Conservation (phyloP, 225 moss, liverwort and hornwort genomes). For the Climacium dendroides region DNA sequence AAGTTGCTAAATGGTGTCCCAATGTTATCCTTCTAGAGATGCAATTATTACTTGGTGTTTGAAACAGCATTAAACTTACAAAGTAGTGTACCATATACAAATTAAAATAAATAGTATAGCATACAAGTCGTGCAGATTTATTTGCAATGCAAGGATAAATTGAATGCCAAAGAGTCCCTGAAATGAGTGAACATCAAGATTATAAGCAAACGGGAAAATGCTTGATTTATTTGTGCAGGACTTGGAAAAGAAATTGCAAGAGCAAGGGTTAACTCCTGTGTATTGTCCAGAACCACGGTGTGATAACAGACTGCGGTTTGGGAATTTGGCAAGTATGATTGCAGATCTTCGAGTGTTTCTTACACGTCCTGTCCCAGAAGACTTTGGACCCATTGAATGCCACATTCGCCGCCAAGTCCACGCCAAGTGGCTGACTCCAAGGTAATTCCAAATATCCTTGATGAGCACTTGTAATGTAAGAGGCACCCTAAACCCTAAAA, state of each 20-base stretch:
- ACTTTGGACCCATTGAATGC: slow-evolving; percentile 51
- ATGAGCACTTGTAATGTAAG: not conserved
- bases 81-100: not conserved
- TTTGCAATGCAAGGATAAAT: not conserved
- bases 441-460: slow-evolving; percentile 4
- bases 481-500: not conserved
- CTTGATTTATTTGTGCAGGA: slow-evolving; percentile 31
- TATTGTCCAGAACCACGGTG: slow-evolving; percentile 43
- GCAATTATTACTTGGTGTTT: not conserved
- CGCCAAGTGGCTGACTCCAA: slow-evolving; percentile 50
- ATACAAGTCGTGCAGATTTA: not conserved
- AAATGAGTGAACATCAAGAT: not conserved
- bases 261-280: slow-evolving; percentile 75
- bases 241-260: slow-evolving; percentile 60
- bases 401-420: slow-evolving; percentile 44
- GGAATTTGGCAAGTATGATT: slow-evolving; percentile 24
- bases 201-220: not conserved
- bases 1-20: not conserved
- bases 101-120: not conserved
- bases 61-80: not conserved
- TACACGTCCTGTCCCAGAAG: slow-evolving; percentile 29
- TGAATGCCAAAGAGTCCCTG: not conserved
- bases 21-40: not conserved
- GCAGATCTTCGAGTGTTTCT: slow-evolving; percentile 76
- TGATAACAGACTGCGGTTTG: not conserved